Evolutionary conservation across 805 yeast species (phyloP).

Genomic region (Barnettozyma californica): DNA sequence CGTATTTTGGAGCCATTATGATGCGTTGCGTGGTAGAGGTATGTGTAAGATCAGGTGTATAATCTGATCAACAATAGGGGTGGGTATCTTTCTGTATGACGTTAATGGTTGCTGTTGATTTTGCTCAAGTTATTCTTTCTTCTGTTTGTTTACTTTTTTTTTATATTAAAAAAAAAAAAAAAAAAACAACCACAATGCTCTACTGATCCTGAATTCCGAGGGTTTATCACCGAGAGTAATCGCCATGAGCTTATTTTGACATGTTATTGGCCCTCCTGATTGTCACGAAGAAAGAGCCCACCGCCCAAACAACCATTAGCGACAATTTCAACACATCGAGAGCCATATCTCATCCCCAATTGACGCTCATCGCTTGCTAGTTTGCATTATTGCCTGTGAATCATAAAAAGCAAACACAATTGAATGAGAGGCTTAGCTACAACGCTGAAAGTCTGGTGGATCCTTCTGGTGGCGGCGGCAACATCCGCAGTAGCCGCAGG

Average conservation of each 20-base stretch:
- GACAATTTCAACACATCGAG: background rate
- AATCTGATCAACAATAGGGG: no score
- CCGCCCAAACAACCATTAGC: background rate
- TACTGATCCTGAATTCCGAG: background rate
- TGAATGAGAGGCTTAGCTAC: background rate
- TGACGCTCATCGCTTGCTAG: background rate
- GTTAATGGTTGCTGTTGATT: background rate
- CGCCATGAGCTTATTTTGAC: background rate
- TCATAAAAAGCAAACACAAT: no score
- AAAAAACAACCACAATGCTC: no score
- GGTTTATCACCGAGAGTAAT: background rate
- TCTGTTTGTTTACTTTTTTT: background rate
- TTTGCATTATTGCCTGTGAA: background rate
- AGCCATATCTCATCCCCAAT: background rate
- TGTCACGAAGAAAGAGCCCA: background rate
- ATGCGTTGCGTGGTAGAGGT: no score
- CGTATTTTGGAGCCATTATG: conserved; percentile 25
- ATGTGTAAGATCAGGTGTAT: no score
- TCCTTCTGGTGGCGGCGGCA: background rate
- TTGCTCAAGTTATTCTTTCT: no score
- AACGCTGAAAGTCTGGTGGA: background rate
- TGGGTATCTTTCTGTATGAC: no score
- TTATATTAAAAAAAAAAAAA: no score
- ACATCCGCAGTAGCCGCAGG: no score
- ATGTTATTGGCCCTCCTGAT: background rate